Base-by-base conservation (phyloP, 495 filamentous ascomycete genomes). In the Aspergillus mulundensis region DNA sequence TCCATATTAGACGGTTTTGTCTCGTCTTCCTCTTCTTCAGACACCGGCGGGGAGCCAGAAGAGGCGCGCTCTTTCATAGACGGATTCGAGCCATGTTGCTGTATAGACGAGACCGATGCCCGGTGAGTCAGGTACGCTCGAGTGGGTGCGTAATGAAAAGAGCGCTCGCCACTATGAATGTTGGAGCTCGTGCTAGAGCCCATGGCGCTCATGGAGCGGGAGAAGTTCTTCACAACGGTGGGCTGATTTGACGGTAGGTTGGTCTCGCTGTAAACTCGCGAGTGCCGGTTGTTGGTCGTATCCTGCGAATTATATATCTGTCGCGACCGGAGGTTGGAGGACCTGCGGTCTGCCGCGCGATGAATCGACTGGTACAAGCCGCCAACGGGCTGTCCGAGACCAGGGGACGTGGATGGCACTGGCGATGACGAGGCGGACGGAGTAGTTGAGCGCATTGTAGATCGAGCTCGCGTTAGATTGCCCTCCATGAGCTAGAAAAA, bases 401-500 rank as follows among this genome's bases (percentile, higher is more conserved):
- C 69, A 30, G 59, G 65, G 23, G 61, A 65, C 39, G 64, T 58
- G 15, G 68, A 62, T 8, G 73, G 56, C 16, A 69, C 66, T 24
- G 75, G 73, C 40, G 79, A 84, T 7, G 77, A 66, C n/a, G 84
- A 80, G 4, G 20, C 3, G 5, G 77, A 75, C 21, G 84, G 80
- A 14, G 84, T 77, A 7, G 80, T 78, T n/a, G 78, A 69, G 50
- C 81, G 79, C 21, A 93, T 76, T 3, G 89, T 85, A 52, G 83
- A 87, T 50, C 91, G 84, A 19, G 91, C 91, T 30, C 90, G 84
- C 48, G 78, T 86, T 20, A 96, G 72, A 64, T 96, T 96, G 16
- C 86, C 89, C 70, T 96, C 91, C 89, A 96, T 95, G 16, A 90
- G 85, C 91, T 96, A 62, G 41, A 50, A 50, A 54, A 24, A 32